phyloP scores from a whole-genome alignment of 305 asterid species.

The Rubia balearica region DNA sequence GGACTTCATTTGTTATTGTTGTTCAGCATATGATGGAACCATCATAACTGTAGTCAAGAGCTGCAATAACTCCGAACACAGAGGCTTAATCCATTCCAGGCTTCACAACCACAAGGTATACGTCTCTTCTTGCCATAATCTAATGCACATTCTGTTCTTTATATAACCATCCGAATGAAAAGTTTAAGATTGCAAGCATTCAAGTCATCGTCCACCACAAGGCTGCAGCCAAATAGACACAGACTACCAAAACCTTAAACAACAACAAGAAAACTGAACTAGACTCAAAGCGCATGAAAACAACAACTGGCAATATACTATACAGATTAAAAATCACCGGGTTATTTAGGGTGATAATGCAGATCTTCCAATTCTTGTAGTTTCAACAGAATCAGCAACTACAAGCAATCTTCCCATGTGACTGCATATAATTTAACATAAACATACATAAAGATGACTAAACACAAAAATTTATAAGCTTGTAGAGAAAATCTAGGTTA shows the following conservation, averaged over 20 bases:
- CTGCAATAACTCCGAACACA: no score
- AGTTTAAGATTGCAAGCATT: slow-evolving; percentile 9
- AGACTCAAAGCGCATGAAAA: neutral
- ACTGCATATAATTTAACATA: slow-evolving; percentile 13
- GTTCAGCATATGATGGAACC: no score
- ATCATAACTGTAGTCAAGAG: no score
- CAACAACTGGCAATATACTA: neutral
- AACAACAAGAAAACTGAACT: neutral
- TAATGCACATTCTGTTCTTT: neutral
- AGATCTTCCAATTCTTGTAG: slow-evolving; percentile 22
- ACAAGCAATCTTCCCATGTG: slow-evolving; percentile 21
- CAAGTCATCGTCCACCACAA: neutral
- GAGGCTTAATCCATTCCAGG: no score
- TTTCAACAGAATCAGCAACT: slow-evolving; percentile 36
- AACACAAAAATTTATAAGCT: neutral
- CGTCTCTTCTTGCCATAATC: no score
- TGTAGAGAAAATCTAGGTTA: slow-evolving; percentile 10
- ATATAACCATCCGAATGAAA: neutral
- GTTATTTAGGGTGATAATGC: slow-evolving; percentile 5
- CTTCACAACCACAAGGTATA: no score
- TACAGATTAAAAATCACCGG: neutral
- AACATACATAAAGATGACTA: neutral
- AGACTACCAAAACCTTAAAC: slow-evolving; percentile 8
- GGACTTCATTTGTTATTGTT: no score
- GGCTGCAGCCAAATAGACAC: no score